Conservation (phyloP, 2,329 filamentous ascomycete genomes). For the Xylariaceae sp. region DNA sequence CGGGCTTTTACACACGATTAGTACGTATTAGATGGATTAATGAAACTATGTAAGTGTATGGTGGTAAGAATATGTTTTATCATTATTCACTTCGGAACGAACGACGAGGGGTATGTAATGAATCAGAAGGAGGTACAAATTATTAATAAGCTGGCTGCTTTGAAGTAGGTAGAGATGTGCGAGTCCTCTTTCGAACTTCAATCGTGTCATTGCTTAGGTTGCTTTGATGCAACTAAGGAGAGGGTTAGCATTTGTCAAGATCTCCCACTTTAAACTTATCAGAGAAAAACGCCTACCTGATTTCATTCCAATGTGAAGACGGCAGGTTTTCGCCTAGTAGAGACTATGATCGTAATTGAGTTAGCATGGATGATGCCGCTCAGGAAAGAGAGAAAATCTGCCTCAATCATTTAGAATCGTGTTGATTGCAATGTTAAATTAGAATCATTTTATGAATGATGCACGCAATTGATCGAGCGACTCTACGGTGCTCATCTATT, state of each 20-base stretch:
- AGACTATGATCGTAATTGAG: constrained; percentile 19
- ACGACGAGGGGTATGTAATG: too few relatives aligned
- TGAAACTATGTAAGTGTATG: too few relatives aligned
- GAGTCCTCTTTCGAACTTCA: too few relatives aligned
- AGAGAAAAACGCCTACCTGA: constrained; percentile 25
- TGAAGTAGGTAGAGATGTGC: too few relatives aligned
- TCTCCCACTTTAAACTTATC: constrained; percentile 25
- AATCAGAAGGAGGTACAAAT: neutral
- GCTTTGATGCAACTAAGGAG: constrained; percentile 29
- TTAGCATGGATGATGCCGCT: constrained; percentile 9
- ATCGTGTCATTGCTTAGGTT: constrained; percentile 18
- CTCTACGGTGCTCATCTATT: too few relatives aligned
- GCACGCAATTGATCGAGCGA: too few relatives aligned
- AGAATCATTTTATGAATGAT: too few relatives aligned
- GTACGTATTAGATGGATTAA: too few relatives aligned
- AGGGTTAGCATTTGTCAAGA: constrained; percentile 26
- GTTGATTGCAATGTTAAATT: neutral
- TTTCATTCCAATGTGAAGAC: constrained; percentile 23
- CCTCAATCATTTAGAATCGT: constrained; percentile 7
- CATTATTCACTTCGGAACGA: too few relatives aligned
- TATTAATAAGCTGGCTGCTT: too few relatives aligned
- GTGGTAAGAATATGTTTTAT: too few relatives aligned
- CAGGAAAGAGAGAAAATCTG: constrained; percentile 40
- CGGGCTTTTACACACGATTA: too few relatives aligned
- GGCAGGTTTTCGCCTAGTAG: constrained; percentile 31